phyloP scores from a whole-genome alignment of 2,329 filamentous ascomycete species.

The Pyrenophora graminea region DNA sequence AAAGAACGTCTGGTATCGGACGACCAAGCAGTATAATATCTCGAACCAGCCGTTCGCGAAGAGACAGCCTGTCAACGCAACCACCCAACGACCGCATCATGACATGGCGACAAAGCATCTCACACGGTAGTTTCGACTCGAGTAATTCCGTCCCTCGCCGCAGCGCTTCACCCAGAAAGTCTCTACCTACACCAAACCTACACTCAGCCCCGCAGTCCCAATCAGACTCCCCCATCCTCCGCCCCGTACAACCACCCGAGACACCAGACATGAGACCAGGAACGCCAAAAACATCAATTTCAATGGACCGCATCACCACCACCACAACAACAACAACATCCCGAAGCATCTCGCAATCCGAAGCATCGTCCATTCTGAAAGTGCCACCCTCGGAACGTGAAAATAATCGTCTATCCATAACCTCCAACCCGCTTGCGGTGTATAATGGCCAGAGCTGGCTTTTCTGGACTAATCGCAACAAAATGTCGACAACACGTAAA shows the following conservation, averaged over 20 bases:
- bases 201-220: conserved; percentile 8
- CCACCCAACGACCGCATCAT: conserved; percentile 77
- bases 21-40: conserved; percentile 60
- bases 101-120: conserved; percentile 78
- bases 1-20: conserved; percentile 62
- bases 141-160: conserved; percentile 36
- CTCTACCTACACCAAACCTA: conserved; percentile 31
- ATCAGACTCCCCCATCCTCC: conserved; percentile 25
- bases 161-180: conserved; percentile 56
- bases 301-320: conserved; percentile 10
- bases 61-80: conserved; percentile 52
- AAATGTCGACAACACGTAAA: not conserved
- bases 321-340: conserved; percentile 7
- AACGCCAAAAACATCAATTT: conserved; percentile 30
- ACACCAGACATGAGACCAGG: conserved; percentile 21
- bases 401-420: conserved; percentile 19
- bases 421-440: conserved; percentile 53
- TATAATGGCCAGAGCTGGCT: conserved; percentile 57
- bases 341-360: conserved; percentile 18
- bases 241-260: conserved; percentile 15
- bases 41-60: conserved; percentile 55
- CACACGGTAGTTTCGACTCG: conserved; percentile 56
- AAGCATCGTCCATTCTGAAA: conserved; percentile 10
- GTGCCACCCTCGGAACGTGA: conserved; percentile 4
- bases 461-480: conserved; percentile 54